Evolutionary conservation across 139 green algal genomes (phyloP).

Genomic region (Diplosphaera chodatii): DNA sequence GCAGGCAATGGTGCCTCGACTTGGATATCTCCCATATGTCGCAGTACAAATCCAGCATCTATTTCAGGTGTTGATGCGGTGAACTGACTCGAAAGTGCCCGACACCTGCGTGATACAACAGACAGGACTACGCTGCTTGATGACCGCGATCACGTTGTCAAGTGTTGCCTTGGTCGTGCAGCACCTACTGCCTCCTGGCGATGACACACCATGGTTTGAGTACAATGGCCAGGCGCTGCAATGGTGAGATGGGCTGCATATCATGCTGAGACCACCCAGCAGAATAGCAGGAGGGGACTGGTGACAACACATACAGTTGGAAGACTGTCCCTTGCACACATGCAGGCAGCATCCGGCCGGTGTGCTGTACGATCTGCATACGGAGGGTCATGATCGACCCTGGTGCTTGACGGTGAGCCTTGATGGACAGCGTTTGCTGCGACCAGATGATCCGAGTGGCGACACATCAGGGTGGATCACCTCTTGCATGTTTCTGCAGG

Average conservation of each 20-base stretch:
- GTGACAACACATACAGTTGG: no score
- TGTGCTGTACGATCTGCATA: constrained; percentile 46
- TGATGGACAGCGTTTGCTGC: no score
- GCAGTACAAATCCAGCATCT: constrained; percentile 17
- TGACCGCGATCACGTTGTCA: not conserved
- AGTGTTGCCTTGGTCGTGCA: constrained; percentile 18
- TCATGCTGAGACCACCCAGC: no score
- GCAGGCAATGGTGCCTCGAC: constrained; percentile 31
- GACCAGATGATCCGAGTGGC: no score
- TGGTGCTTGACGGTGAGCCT: constrained; percentile 20
- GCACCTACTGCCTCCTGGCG: constrained; percentile 44
- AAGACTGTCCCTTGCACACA: not conserved
- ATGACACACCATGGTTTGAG: constrained; percentile 45
- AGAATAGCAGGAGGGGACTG: no score
- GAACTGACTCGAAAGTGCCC: no score
- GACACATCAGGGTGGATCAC: no score
- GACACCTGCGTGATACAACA: no score
- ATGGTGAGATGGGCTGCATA: no score
- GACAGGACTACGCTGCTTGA: not conserved
- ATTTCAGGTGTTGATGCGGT: no score
- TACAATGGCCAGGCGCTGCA: constrained; percentile 37
- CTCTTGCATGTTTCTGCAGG: no score
- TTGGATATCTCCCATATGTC: constrained; percentile 39
- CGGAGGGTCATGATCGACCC: constrained; percentile 4
- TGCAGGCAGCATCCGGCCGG: constrained; percentile 39